Evolutionary conservation across 345 rosid genomes (phyloP).

Genomic region (Citrus glauca): DNA sequence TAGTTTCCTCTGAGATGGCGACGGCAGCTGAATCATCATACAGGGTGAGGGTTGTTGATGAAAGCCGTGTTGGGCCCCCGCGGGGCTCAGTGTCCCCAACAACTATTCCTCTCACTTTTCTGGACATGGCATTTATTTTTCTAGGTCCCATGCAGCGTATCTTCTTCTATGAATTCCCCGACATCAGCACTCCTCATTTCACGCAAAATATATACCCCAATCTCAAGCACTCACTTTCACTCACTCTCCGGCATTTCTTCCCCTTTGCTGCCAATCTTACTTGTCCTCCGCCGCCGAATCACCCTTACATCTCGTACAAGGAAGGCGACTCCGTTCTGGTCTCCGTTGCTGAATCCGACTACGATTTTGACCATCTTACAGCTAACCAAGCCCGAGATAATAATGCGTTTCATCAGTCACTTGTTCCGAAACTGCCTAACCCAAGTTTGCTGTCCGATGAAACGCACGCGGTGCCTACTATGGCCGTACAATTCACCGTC

Average conservation of each 20-base stretch:
- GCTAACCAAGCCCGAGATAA: conserved; percentile 24
- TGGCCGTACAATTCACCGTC: not conserved
- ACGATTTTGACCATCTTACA: conserved; percentile 20
- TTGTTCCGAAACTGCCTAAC: conserved; percentile 24
- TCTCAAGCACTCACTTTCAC: conserved; percentile 46
- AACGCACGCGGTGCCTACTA: not conserved
- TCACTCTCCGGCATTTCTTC: conserved; percentile 41
- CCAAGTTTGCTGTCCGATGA: too few relatives aligned
- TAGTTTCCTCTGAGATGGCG: too few relatives aligned
- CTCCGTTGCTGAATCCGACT: conserved; percentile 29
- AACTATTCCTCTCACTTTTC: conserved; percentile 37
- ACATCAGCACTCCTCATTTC: conserved; percentile 20
- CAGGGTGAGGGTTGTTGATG: conserved; percentile 11
- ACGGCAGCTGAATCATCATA: too few relatives aligned
- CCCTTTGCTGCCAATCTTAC: conserved; percentile 33
- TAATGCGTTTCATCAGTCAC: conserved; percentile 8
- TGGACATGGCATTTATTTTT: conserved; percentile 25
- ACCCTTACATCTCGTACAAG: conserved; percentile 24
- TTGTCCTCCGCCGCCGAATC: conserved; percentile 17
- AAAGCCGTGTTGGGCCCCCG: conserved; percentile 28
- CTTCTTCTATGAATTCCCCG: conserved; percentile 32
- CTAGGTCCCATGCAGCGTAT: conserved; percentile 16
- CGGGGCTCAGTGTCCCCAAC: conserved; percentile 24
- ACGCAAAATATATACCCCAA: conserved; percentile 25
- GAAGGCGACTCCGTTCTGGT: conserved; percentile 31